phyloP scores from a whole-genome alignment of 2,329 filamentous ascomycete species.

The Botrytis cinerea region DNA sequence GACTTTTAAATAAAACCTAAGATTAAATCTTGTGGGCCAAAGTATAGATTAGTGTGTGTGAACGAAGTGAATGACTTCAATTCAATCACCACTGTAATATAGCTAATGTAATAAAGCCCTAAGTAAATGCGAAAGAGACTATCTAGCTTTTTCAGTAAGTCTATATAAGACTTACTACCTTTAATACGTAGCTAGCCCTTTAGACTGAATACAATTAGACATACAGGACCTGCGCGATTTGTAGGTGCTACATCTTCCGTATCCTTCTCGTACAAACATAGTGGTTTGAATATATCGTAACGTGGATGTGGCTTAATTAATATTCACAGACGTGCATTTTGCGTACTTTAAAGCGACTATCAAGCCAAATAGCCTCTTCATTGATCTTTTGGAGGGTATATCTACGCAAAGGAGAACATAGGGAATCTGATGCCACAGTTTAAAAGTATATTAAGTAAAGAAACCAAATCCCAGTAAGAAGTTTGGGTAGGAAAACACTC shows the following conservation, averaged over 20 bases:
- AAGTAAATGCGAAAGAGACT: too few relatives aligned
- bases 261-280: too few relatives aligned
- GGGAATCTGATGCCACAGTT: rapidly evolving
- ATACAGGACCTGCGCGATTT: too few relatives aligned
- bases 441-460: neutral
- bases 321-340: neutral
- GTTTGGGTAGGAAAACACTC: neutral
- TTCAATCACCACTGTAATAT: too few relatives aligned
- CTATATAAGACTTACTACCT: too few relatives aligned
- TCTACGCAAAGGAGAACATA: neutral
- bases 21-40: neutral
- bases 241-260: too few relatives aligned
- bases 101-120: too few relatives aligned
- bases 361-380: neutral
- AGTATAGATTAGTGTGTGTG: neutral
- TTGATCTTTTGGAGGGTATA: neutral
- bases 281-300: neutral
- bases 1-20: rapidly evolving
- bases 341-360: neutral
- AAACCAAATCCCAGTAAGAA: neutral
- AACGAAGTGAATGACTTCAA: too few relatives aligned
- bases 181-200: too few relatives aligned
- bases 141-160: too few relatives aligned
- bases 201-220: too few relatives aligned
- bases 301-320: neutral